Base-by-base conservation (phyloP, 495 filamentous ascomycete genomes). In the Paragyromitra xinjiangensis region DNA sequence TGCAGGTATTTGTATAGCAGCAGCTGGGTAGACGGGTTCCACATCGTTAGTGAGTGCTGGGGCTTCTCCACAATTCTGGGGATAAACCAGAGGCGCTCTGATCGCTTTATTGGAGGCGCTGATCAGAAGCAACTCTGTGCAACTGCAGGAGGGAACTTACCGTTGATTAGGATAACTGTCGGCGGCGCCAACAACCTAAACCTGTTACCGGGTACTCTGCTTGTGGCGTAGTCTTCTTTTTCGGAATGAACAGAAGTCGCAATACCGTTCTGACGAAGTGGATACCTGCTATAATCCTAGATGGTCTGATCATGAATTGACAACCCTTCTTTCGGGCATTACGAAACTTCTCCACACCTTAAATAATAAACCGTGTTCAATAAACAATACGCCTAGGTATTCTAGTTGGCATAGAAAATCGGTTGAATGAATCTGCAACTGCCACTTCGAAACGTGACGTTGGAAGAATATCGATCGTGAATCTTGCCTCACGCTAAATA, bases 1-100 rank as follows among this genome's bases (percentile, higher is more conserved):
- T 14, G 24, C 16, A 9, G 73, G 56, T 75, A 75, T 71, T 71
- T 75, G 66, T 75, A 75, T 42, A 24, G 48, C n/a, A 51, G 16
- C 6, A 40, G 9, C 16, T 64, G 14, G 6, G 6, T 24, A 14
- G 14, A 3, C 19, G 37, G 26, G 34, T 40, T 26, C 24, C 65
- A 44, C 65, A 51, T 42, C 14, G 40, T 19, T 34, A 19, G 6
- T 75, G 42, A 59, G 51, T 29, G 37, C 58, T 55, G 44, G 29
- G 29, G 34, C 8, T 55, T 62, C 65, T 69, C 71, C 64, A 69
- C 56, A 63, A 42, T 50, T 19, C 67, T 29, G 26, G 40, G 58
- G 69, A 71, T 71, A 50, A 50, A 62, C 19, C 29, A 26, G 8
- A 37, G 63, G 61, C 73, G 67, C 73, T 75, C 45, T 63, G 73